These are phyloP conservation scores for Xeromyces bisporus DNA, from an alignment of 495 filamentous ascomycete species.

Conservation along the genomic window DNA sequence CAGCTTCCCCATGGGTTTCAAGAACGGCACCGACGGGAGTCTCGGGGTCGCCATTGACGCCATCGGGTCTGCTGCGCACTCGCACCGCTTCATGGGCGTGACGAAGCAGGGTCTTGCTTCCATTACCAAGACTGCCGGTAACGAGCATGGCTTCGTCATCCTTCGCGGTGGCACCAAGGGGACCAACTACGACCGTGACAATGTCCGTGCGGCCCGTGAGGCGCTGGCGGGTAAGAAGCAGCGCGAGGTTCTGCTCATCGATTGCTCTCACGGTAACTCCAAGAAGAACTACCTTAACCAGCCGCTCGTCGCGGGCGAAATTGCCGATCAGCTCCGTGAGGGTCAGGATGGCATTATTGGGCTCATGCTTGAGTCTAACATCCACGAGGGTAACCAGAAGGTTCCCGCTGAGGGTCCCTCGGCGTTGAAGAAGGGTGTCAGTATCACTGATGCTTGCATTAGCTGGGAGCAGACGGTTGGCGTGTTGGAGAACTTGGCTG, in stretches of 20 bases:
- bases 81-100: slow-evolving; percentile 96
- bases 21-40: slow-evolving; percentile 96
- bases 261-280: slow-evolving; percentile 80
- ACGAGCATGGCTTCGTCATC: slow-evolving; percentile 95
- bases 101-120: slow-evolving; percentile 97
- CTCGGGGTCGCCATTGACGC: slow-evolving; percentile 91
- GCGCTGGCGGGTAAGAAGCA: slow-evolving; percentile 71
- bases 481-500: slow-evolving; percentile 74
- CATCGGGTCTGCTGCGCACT: slow-evolving; percentile 76
- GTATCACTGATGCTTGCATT: slow-evolving; percentile 96
- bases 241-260: slow-evolving; percentile 85
- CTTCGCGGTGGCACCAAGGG: slow-evolving; percentile 79
- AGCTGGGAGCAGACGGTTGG: slow-evolving; percentile 79
- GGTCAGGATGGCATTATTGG: slow-evolving; percentile 84
- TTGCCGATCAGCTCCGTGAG: slow-evolving; percentile 70
- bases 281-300: slow-evolving; percentile 64
- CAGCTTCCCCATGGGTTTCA: slow-evolving; percentile 96
- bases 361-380: slow-evolving; percentile 97
- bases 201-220: slow-evolving; percentile 60
- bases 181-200: slow-evolving; percentile 86
- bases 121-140: slow-evolving; percentile 81
- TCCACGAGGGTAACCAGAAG: slow-evolving; percentile 91
- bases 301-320: slow-evolving; percentile 69
- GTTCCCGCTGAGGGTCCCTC: slow-evolving; percentile 68
- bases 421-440: slow-evolving; percentile 76